Evolutionary conservation across 805 yeast genomes (phyloP).

Genomic region (Wickerhamiella allomyrinae): DNA sequence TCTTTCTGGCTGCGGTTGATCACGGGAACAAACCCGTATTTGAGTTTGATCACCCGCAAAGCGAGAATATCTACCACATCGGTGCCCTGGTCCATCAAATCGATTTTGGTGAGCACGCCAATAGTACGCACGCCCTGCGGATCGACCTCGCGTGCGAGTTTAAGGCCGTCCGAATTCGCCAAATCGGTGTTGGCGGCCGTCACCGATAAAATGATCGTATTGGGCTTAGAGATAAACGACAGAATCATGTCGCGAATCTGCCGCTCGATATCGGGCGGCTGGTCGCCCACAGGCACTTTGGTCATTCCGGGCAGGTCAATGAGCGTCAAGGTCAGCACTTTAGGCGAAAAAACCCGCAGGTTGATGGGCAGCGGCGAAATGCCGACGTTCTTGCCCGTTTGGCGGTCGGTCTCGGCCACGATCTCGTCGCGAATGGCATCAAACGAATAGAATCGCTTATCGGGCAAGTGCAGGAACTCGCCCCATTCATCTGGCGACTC

Average conservation of each 20-base stretch:
- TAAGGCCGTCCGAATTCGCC: constrained; percentile 93
- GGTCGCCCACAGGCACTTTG: constrained; percentile 98
- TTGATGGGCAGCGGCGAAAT: constrained; percentile 88
- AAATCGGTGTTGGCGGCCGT: constrained; percentile 94
- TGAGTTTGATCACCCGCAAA: constrained; percentile 86
- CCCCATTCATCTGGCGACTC: constrained; percentile 72
- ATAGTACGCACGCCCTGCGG: constrained; percentile 93
- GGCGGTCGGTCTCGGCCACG: constrained; percentile 77
- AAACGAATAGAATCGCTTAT: constrained; percentile 74
- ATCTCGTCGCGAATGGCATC: constrained; percentile 82
- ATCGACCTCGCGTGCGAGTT: constrained; percentile 93
- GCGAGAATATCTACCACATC: constrained; percentile 92
- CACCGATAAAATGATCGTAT: constrained; percentile 86
- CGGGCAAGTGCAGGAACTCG: constrained; percentile 86
- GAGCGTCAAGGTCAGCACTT: constrained; percentile 81
- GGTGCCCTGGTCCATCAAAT: constrained; percentile 95
- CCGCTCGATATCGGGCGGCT: constrained; percentile 90
- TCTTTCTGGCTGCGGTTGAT: constrained; percentile 96
- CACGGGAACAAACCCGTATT: constrained; percentile 94
- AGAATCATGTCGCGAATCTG: constrained; percentile 87
- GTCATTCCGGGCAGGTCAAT: constrained; percentile 97
- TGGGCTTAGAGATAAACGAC: constrained; percentile 88
- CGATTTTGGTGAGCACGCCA: constrained; percentile 93
- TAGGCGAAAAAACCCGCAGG: constrained; percentile 83
- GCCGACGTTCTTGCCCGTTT: constrained; percentile 61